These are phyloP conservation scores for Psilocybe azurescens DNA, from an alignment of 768 basidiomycete genomes.

Conservation along the genomic window DNA sequence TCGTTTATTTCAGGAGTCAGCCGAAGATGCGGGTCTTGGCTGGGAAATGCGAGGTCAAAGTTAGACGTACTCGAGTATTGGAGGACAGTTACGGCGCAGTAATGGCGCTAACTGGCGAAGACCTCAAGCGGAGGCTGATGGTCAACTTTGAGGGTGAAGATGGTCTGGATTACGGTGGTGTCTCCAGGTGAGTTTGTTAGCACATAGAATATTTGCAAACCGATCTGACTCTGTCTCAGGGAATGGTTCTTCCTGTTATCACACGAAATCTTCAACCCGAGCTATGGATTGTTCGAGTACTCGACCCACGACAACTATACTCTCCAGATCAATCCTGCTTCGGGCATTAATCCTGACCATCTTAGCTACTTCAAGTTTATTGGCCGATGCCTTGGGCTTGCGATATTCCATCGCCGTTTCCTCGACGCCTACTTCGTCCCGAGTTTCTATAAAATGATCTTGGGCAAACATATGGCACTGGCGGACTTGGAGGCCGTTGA, in stretches of 20 bases:
- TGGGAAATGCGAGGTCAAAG: constrained; percentile 88
- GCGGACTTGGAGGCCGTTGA: constrained; percentile 75
- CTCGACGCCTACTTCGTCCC: constrained; percentile 82
- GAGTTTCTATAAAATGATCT: constrained; percentile 82
- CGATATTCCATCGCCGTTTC: constrained; percentile 80
- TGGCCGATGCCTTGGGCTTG: constrained; percentile 74
- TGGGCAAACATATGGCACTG: constrained; percentile 62
- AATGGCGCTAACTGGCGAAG: constrained; percentile 78
- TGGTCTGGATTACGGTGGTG: constrained; percentile 79
- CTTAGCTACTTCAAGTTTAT: constrained; percentile 85
- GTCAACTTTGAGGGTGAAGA: constrained; percentile 83
- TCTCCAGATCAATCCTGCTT: constrained; percentile 79
- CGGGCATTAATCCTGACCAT: constrained; percentile 78
- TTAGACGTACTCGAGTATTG: constrained; percentile 79
- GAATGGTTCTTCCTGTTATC: constrained; percentile 90
- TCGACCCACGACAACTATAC: constrained; percentile 83
- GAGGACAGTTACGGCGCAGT: constrained; percentile 88
- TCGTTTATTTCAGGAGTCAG: constrained; percentile 92
- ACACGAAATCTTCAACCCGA: constrained; percentile 83
- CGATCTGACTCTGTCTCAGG: constrained; percentile 38
- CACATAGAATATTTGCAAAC: constrained; percentile 4
- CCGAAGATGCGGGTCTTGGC: constrained; percentile 79
- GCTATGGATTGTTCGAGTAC: constrained; percentile 84
- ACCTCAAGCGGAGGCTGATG: constrained; percentile 73
- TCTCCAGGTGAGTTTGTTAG: constrained; percentile 57